These are phyloP conservation scores for Naegleria fowleri DNA, from an alignment of 208 protist genomes.

Conservation along the genomic window DNA sequence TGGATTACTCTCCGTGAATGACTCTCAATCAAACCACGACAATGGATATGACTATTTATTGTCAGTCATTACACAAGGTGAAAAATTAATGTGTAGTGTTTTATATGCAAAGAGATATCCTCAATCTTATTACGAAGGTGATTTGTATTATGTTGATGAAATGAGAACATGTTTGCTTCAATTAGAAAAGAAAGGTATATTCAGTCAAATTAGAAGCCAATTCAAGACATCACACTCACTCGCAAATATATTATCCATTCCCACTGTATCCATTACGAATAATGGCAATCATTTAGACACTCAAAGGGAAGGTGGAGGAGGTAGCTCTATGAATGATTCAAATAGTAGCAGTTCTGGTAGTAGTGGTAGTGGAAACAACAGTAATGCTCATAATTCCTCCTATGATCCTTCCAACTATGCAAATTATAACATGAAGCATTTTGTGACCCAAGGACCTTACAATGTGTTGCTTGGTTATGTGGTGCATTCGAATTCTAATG, in stretches of 20 bases:
- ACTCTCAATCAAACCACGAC: not conserved
- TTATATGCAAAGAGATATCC: not conserved
- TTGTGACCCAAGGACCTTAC: not conserved
- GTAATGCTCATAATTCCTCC: not conserved
- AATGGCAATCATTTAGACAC: not conserved
- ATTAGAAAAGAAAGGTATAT: slow-evolving; percentile 13
- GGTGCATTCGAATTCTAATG: not conserved
- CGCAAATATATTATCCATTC: not conserved
- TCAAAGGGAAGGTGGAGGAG: not conserved
- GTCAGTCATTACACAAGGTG: not conserved
- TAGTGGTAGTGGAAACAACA: not conserved
- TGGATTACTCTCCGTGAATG: not conserved
- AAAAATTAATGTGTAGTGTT: not conserved
- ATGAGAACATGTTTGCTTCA: not conserved
- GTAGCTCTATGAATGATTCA: not conserved
- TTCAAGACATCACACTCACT: not conserved
- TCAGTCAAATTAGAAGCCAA: not conserved
- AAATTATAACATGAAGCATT: not conserved
- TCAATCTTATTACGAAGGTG: not conserved
- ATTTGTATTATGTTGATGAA: not conserved
- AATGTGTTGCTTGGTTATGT: not conserved
- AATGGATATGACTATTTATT: slow-evolving; percentile 14
- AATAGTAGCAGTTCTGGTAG: not conserved
- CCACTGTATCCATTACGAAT: not conserved
- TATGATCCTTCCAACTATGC: not conserved